Evolutionary conservation across 805 yeast genomes (phyloP).

Genomic region (Candida easanensis): DNA sequence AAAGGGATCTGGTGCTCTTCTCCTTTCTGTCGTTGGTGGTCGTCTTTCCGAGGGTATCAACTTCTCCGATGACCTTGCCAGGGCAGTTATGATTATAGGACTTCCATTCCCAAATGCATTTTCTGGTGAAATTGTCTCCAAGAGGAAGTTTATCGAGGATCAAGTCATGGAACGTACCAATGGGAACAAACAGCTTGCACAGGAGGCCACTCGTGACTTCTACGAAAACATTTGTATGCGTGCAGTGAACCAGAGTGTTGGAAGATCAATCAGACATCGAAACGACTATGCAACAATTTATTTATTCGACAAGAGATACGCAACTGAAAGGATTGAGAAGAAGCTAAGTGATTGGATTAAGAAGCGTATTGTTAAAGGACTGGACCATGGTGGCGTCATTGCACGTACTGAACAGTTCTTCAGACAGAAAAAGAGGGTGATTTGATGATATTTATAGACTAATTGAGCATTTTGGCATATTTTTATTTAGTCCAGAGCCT

Average conservation of each 20-base stretch:
- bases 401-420: slow-evolving; percentile 23
- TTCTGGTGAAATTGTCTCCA: slow-evolving; percentile 79
- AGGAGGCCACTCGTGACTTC: slow-evolving; percentile 47
- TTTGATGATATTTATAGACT: neutral
- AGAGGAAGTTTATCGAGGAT: slow-evolving; percentile 58
- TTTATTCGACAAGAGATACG: slow-evolving; percentile 66
- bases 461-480: neutral
- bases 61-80: slow-evolving; percentile 81
- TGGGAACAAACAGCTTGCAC: slow-evolving; percentile 40
- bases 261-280: slow-evolving; percentile 84
- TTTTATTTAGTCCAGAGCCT: too few species aligned
- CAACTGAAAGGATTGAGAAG: slow-evolving; percentile 39
- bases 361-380: slow-evolving; percentile 33
- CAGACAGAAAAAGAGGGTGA: neutral
- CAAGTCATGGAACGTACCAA: slow-evolving; percentile 48
- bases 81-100: slow-evolving; percentile 85
- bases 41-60: slow-evolving; percentile 92
- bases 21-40: slow-evolving; percentile 90
- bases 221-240: slow-evolving; percentile 88
- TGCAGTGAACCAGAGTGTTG: slow-evolving; percentile 88
- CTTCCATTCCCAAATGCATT: slow-evolving; percentile 84
- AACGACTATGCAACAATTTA: slow-evolving; percentile 77
- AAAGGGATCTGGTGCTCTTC: slow-evolving; percentile 51
- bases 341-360: slow-evolving; percentile 78
- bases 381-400: slow-evolving; percentile 19